Evolutionary conservation across 352 stramenopile species (phyloP).

Genomic region (Phytophthora brassicae): DNA sequence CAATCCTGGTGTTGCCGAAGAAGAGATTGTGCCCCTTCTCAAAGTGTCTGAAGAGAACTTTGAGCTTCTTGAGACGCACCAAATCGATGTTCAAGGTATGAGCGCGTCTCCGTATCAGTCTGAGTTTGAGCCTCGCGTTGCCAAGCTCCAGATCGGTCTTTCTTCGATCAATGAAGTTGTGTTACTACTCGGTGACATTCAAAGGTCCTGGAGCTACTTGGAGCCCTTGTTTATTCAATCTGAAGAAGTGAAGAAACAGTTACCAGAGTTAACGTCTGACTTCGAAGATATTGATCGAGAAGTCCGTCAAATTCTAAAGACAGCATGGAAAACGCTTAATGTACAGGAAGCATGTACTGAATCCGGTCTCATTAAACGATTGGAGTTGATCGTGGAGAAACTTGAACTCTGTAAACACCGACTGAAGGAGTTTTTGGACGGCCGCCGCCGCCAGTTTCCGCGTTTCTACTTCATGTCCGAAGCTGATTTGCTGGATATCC

Average conservation of each 20-base stretch:
- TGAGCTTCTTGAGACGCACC: constrained; percentile 95
- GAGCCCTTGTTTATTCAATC: constrained; percentile 96
- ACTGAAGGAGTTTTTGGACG: constrained; percentile 95
- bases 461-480: constrained; percentile 93
- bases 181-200: constrained; percentile 93
- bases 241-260: constrained; percentile 96
- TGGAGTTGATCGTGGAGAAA: constrained; percentile 93
- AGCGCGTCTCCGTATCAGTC: constrained; percentile 93
- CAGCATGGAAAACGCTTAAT: constrained; percentile 88
- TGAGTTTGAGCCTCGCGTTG: constrained; percentile 94
- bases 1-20: constrained; percentile 73
- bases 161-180: constrained; percentile 93
- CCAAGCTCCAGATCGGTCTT: constrained; percentile 84
- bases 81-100: constrained; percentile 97
- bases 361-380: constrained; percentile 79
- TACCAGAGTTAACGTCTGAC: constrained; percentile 92
- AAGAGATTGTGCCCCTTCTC: constrained; percentile 88
- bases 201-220: constrained; percentile 95
- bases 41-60: constrained; percentile 96
- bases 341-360: constrained; percentile 91
- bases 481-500: constrained; percentile 93
- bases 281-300: constrained; percentile 95
- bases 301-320: constrained; percentile 86
- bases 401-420: constrained; percentile 95
- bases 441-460: constrained; percentile 92